Base-by-base conservation (phyloP, 1,284 basidiomycete species). In the Uromyces viciae-fabae region DNA sequence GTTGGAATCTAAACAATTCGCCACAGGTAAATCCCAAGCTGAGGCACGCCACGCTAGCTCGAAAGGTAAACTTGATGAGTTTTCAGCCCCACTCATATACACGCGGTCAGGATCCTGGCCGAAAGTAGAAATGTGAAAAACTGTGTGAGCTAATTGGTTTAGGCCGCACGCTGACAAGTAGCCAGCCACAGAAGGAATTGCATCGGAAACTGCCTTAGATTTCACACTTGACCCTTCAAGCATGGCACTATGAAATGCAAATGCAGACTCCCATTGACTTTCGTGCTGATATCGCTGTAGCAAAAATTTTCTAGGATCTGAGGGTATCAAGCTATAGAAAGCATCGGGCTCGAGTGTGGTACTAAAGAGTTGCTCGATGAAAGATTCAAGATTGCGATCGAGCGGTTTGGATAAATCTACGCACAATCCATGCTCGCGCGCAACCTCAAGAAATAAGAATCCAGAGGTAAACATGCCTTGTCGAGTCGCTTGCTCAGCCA, bases 331-430 rank as follows among this genome's bases (percentile, higher is more conserved):
- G 1, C 94, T 94, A 86, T 99, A 99, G 85, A 99, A 99, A 0
- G 96, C 94, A 84, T 99, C 96, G 0, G 95, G 95, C 84, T 99
- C 96, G 84, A 97, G 94, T 81, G 99, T 94, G 84, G 94, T 93
- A 82, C 91, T 91, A 85, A 98, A 99, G 74, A 98, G 94, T 75
- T 92, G 91, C 86, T 95, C 97, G 64, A 98, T 88, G 43, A 95
- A 89, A 60, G 90, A 87, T 85, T 92, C 91, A 3, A 88, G 86
- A 15, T 86, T 84, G 46, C 83, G 60, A 72, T 84, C 82, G 38
- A 43, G 43, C 33, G 62, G 60, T 28, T 38, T 42, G 25, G 46
- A 25, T 40, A 73, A 36, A 81, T 62, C 28, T 28, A 72, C 5
- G 54, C 52, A 31, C 43, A 86, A 85, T 0, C 86, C 81, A 83